A percentile compares a stretch with the other conserved stretches of the same genome.
Conservation (phyloP, 2,329 filamentous ascomycete species). For the Ampelomyces quisqualis region DNA sequence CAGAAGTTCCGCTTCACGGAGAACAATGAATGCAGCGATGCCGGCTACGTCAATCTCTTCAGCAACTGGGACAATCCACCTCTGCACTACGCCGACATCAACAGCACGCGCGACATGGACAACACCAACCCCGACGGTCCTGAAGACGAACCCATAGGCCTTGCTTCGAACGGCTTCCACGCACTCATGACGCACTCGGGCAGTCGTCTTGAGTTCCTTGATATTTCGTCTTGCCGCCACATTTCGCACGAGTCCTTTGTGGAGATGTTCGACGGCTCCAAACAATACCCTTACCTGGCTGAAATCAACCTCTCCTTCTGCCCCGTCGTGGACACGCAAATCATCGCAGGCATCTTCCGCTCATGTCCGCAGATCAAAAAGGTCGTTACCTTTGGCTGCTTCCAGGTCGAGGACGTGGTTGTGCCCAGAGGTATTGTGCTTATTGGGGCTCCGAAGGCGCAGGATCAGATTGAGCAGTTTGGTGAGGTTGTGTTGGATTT, state of each 20-base stretch:
- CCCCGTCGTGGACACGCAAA: slow-evolving; percentile 64
- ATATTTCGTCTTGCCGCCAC: slow-evolving; percentile 82
- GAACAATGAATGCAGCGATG: slow-evolving; percentile 74
- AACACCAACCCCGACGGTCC: slow-evolving; percentile 66
- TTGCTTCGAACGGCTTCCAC: slow-evolving; percentile 73
- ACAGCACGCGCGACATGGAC: slow-evolving; percentile 75
- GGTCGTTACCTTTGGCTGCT: slow-evolving; percentile 64
- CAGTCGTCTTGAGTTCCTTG: slow-evolving; percentile 62
- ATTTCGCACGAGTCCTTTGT: slow-evolving; percentile 73
- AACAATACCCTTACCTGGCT: slow-evolving; percentile 65
- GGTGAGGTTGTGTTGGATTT: slow-evolving; percentile 42
- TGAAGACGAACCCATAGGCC: slow-evolving; percentile 61
- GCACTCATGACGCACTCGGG: slow-evolving; percentile 86
- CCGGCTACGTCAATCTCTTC: slow-evolving; percentile 72
- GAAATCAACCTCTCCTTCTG: slow-evolving; percentile 79
- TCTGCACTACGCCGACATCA: slow-evolving; percentile 70
- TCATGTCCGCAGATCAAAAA: slow-evolving; percentile 61
- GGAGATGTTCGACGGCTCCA: slow-evolving; percentile 64
- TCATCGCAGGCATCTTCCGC: slow-evolving; percentile 65
- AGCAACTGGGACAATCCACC: slow-evolving; percentile 72
- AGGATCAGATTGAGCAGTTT: slow-evolving; percentile 58
- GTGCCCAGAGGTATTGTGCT: slow-evolving; percentile 60
- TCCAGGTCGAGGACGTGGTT: slow-evolving; percentile 57
- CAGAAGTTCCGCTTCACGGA: slow-evolving; percentile 78
- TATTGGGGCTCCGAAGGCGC: slow-evolving; percentile 60